These are phyloP conservation scores for Phoma herbarum DNA, from an alignment of 2,329 filamentous ascomycete species.

Conservation along the genomic window DNA sequence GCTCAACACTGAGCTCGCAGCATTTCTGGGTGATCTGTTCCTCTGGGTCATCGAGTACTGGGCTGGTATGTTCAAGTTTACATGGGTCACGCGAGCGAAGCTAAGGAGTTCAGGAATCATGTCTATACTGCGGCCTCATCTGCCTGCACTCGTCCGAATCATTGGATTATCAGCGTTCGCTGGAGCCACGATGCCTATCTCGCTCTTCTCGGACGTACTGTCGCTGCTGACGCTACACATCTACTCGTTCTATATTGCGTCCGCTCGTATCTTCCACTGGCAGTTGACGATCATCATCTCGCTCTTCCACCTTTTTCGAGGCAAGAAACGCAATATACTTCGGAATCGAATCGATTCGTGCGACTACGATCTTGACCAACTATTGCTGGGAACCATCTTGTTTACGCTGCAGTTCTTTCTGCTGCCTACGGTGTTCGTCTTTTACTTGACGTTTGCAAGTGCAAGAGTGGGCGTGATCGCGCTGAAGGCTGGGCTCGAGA, in stretches of 20 bases:
- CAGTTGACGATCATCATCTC: slow-evolving; percentile 96
- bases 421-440: slow-evolving; percentile 92
- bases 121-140: slow-evolving; percentile 75
- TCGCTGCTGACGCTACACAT: slow-evolving; percentile 94
- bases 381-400: slow-evolving; percentile 93
- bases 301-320: slow-evolving; percentile 97
- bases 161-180: slow-evolving; percentile 95
- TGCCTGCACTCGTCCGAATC: slow-evolving; percentile 89
- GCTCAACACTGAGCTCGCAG: slow-evolving; percentile 89
- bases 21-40: slow-evolving; percentile 94
- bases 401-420: slow-evolving; percentile 96
- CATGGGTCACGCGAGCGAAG: neutral
- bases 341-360: slow-evolving; percentile 98
- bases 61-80: slow-evolving; percentile 69
- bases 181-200: slow-evolving; percentile 95
- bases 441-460: slow-evolving; percentile 94
- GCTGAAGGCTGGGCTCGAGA: slow-evolving; percentile 90
- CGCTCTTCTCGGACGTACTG: slow-evolving; percentile 91
- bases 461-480: slow-evolving; percentile 95
- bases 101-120: slow-evolving; percentile 70
- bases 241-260: slow-evolving; percentile 97
- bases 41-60: slow-evolving; percentile 99
- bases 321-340: slow-evolving; percentile 96
- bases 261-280: slow-evolving; percentile 97
- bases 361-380: slow-evolving; percentile 97